Evolutionary conservation across 768 basidiomycete species (phyloP), one percentile per base, ranked within the genome.

Genomic region (Porphyrellus cyaneotinctus): DNA sequence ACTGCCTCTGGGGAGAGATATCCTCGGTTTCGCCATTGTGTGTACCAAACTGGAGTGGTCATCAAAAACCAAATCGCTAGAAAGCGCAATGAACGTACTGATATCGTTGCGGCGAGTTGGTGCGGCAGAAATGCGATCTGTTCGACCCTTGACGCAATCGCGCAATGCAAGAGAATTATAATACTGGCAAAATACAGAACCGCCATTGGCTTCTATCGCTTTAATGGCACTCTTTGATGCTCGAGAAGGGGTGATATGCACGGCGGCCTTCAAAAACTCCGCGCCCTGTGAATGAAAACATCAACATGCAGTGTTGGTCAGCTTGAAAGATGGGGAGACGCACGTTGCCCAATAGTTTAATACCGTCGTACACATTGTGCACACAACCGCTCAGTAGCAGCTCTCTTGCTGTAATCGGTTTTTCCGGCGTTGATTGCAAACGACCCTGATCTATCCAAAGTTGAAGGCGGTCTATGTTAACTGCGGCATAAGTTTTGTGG

Each of bases 281-380:
- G 81, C 75, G 33, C 90, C 89, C 88, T 90, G 49, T 12, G 23
- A 30, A 18, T 18, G 3, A 2, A 15, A 52, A 15, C 23, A 50
- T 51, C 20, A 56, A 39, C 33, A 20, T 7, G 35, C n/a, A n/a
- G 47, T 23, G 51, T 44, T 23, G 35, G 36, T 35, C 11, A 23
- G 48, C 15, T 48, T 38, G 38, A 35, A 38, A 35, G 39, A 39
- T 17, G 15, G 44, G 20, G 44, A 36, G 14, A 74, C 83, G 49
- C 58, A 93, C 91, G 62, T 87, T 84, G 49, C 87, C 92, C 30
- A 98, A 74, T 23, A 99, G 74, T 73, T 98, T 99, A 45, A 98
- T 81, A 4, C 97, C 97, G 57, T 93, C 89, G 60, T 90, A 85
- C 3, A 84, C 86, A 49, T 91, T 79, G 69, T 97, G 95, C 14